Evolutionary conservation across 2,329 filamentous ascomycete species (phyloP), one percentile per base, ranked within the genome.

Genomic region (Monilinia vaccinii-corymbosi): DNA sequence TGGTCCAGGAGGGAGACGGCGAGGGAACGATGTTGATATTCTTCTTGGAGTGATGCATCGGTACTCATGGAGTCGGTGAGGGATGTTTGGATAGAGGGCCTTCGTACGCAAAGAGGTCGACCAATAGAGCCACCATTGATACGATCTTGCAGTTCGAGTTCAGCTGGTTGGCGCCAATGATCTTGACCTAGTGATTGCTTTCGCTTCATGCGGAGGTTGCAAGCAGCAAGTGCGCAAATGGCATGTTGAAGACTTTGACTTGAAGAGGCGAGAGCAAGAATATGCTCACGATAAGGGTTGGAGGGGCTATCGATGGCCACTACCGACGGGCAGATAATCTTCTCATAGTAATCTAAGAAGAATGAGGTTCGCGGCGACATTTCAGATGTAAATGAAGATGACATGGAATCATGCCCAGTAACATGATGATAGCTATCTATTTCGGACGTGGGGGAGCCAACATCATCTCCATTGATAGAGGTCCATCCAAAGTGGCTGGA

Each of bases 281-380:
- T 85, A 70, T 95, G 88, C 67, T 86, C 85, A 63, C 91, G 82
- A 72, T 93, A 97, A 1, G 93, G 93, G 72, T 96, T 97, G 63
- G 80, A 81, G 1, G 89, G 87, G 13, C 86, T 86, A 71, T 97
- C 93, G 72, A 96, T 91, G 66, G 91, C 89, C 55, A 97, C 91
- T 74, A 97, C 89, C 61, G 91, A 90, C 6, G 90, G 89, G 66
- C 91, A 94, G 76, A 97, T 92, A 70, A 90, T 89, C 73, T 91
- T 91, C 71, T 92, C 87, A 74, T 96, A 97, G 74, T 96, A 96
- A 71, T 95, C 88, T 77, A 97, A 87, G 71, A 96, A 87, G 74
- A 88, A 95, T 65, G 88, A 87, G 77, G 96, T 87, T 70, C 91
- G 88, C 61, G 87, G 84, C 62, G 89, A 85, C 68, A 89, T 76